phyloP scores from a whole-genome alignment of 352 stramenopile species.

The Globisporangium irregulare region DNA sequence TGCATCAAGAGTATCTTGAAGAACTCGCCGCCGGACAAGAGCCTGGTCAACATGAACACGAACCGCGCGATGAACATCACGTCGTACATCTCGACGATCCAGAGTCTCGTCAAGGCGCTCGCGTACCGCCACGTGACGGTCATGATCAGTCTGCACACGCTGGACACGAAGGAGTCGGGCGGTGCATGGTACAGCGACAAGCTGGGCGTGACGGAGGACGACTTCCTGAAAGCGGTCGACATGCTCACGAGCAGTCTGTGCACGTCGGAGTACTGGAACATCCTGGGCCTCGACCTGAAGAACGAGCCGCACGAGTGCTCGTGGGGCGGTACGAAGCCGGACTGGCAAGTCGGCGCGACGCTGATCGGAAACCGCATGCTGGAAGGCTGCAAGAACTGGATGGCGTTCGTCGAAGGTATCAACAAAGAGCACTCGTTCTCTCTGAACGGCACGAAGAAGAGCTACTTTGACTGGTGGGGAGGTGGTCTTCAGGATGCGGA shows the following conservation, averaged over 20 bases:
- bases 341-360: slow-evolving; percentile 56
- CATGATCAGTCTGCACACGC: slow-evolving; percentile 70
- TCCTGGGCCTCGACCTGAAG: slow-evolving; percentile 68
- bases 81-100: slow-evolving; percentile 59
- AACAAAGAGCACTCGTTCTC: slow-evolving; percentile 47
- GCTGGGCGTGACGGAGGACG: slow-evolving; percentile 44
- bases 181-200: slow-evolving; percentile 57
- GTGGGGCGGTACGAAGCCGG: slow-evolving; percentile 36
- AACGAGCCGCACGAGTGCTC: slow-evolving; percentile 64
- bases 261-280: slow-evolving; percentile 58
- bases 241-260: slow-evolving; percentile 60
- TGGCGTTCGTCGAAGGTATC: slow-evolving; percentile 68
- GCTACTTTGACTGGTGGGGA: slow-evolving; percentile 74
- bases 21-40: slow-evolving; percentile 37
- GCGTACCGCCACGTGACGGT: slow-evolving; percentile 64
- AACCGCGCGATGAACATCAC: slow-evolving; percentile 71
- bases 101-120: slow-evolving; percentile 53
- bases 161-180: slow-evolving; percentile 38
- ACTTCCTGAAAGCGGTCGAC: slow-evolving; percentile 55
- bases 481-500: slow-evolving; percentile 49
- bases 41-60: slow-evolving; percentile 58
- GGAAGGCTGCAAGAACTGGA: slow-evolving; percentile 56
- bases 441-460: slow-evolving; percentile 27
- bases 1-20: slow-evolving; percentile 56
- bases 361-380: slow-evolving; percentile 68